These are phyloP conservation scores for Liriodendron chinense DNA, from an alignment of 164 flowering plant genomes.

Conservation along the genomic window DNA sequence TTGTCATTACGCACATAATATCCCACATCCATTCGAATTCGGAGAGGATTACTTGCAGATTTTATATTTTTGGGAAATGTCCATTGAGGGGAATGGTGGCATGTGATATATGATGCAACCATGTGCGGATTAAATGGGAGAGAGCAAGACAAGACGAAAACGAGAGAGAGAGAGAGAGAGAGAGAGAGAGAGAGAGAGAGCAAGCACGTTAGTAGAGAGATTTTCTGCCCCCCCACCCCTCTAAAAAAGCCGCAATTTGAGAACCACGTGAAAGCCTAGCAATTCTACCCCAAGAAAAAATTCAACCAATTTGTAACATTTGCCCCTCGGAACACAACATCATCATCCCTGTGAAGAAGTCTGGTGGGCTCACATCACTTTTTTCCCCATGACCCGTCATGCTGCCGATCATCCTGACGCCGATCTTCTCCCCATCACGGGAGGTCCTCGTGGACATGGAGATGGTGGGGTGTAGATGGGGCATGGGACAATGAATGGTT, in stretches of 20 bases:
- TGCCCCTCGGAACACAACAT: slow-evolving; percentile 84
- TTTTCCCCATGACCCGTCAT: slow-evolving; percentile 84
- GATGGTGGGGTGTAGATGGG: slow-evolving; percentile 95
- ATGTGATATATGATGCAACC: too few relatives aligned
- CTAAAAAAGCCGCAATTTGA: slow-evolving; percentile 68
- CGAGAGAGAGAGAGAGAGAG: too few relatives aligned
- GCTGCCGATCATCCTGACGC: slow-evolving; percentile 79
- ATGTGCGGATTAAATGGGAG: too few relatives aligned
- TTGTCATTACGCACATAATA: too few relatives aligned
- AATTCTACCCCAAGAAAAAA: slow-evolving; percentile 68
- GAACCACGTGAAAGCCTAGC: slow-evolving; percentile 60
- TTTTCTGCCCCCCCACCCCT: slow-evolving; percentile 63
- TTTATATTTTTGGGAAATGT: too few relatives aligned
- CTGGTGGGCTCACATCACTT: slow-evolving; percentile 72
- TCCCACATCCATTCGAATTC: too few relatives aligned
- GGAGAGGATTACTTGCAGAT: too few relatives aligned
- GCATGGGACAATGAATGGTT: slow-evolving; percentile 98
- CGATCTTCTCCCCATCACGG: slow-evolving; percentile 75
- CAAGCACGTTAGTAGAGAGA: too few relatives aligned
- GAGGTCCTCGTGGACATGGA: slow-evolving; percentile 91
- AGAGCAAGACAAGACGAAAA: too few relatives aligned
- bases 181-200: too few relatives aligned
- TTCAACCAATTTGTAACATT: slow-evolving; percentile 61
- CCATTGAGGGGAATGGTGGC: too few relatives aligned
- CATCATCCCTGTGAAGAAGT: slow-evolving; percentile 77